Evolutionary conservation across 2,329 filamentous ascomycete species (phyloP), one percentile per base, ranked within the genome.

Genomic region (Colletotrichum aenigma): DNA sequence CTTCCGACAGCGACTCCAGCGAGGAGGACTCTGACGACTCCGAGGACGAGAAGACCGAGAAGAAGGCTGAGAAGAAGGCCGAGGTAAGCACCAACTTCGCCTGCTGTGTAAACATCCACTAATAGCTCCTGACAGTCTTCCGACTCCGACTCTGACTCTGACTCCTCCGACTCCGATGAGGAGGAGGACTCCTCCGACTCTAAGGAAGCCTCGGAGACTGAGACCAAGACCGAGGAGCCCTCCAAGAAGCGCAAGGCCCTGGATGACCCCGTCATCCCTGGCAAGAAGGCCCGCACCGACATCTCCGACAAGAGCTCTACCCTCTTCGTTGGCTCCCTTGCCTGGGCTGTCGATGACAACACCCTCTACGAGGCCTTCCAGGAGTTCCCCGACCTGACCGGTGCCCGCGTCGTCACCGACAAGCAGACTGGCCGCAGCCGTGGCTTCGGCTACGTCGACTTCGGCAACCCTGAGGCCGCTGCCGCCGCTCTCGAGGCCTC

Each of bases 361-460:
- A 92, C 91, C 87, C 92, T 98, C 78, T 90, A 91, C 79, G 91
- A 93, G 81, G 94, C 96, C 84, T 98, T 98, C 88, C 91, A 96
- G 88, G 87, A 91, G 77, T 96, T 93, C 81, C 93, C 93, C 78
- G 94, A 94, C 82, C 89, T 97, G 72, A 87, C 88, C 79, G 91
- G 92, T 81, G 94, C 93, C 78, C 94, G 95, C 80, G 93, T 98
- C 82, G 94, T 98, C 84, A 96, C 93, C 80, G 95, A 98, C 88
- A 93, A 93, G 84, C 92, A 93, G 71, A 91, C 89, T 82, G 94
- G 95, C 81, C 94, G 95, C 83, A 96, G 96, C 86, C 96, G 96
- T 87, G 96, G 95, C 79, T 98, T 97, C 85, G 96, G 96, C 77
- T 98, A 98, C 84, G 94, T 98, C 81, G 96, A 98, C 88, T 98